Conservation (phyloP, 2,329 filamentous ascomycete species). For the Ophiostoma himal-ulmi region DNA sequence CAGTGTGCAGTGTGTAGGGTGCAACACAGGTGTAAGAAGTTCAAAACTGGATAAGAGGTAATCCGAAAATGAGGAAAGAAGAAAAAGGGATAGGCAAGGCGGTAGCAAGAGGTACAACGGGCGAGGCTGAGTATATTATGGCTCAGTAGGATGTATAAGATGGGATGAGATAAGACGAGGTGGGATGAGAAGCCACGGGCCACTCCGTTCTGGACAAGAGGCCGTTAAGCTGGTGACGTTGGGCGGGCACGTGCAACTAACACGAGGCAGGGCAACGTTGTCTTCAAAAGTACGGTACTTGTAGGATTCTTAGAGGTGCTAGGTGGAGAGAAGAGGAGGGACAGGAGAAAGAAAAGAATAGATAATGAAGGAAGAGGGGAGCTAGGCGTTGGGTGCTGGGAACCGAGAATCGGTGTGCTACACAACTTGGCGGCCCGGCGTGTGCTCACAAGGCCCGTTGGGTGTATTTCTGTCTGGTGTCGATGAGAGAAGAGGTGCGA, state of each 20-base stretch:
- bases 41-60: neutral
- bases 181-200: neutral
- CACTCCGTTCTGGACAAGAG: neutral
- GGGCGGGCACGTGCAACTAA: neutral
- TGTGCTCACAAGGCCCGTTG: neutral
- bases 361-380: neutral
- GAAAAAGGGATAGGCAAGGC: neutral
- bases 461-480: neutral
- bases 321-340: neutral
- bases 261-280: neutral
- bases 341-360: neutral
- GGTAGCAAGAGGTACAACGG: neutral
- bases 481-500: neutral
- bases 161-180: neutral
- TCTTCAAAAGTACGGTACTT: slow-evolving; percentile 6
- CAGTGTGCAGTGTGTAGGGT: neutral
- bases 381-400: neutral
- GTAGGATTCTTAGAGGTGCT: neutral
- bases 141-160: neutral
- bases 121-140: neutral
- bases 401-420: neutral
- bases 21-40: neutral
- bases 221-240: neutral
- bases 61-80: neutral
- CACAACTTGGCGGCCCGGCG: neutral